Conservation (phyloP, 2,329 filamentous ascomycete species). For the Fusarium aywerte region DNA sequence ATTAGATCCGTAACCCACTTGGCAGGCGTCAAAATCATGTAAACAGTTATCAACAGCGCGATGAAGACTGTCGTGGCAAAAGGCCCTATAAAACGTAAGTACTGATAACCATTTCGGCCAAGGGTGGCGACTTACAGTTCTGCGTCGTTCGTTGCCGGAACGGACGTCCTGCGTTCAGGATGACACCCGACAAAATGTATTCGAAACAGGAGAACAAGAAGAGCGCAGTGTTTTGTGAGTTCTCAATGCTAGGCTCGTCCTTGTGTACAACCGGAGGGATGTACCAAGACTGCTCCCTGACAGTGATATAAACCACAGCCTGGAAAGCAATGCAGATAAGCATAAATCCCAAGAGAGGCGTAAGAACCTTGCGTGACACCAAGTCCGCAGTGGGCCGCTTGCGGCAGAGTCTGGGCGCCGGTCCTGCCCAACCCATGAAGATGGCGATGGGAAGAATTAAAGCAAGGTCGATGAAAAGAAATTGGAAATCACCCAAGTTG, state of each 20-base stretch:
- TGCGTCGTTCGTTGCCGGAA: slow-evolving; percentile 83
- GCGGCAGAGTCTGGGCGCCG: slow-evolving; percentile 77
- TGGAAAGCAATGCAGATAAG: slow-evolving; percentile 82
- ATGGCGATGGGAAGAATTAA: slow-evolving; percentile 96
- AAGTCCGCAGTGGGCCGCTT: slow-evolving; percentile 93
- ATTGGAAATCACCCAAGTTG: slow-evolving; percentile 97
- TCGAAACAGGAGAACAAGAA: slow-evolving; percentile 94
- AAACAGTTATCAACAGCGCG: slow-evolving; percentile 73
- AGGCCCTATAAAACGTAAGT: slow-evolving; percentile 67
- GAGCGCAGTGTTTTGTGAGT: slow-evolving; percentile 91
- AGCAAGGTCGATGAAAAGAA: slow-evolving; percentile 91
- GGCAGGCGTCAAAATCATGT: slow-evolving; percentile 83
- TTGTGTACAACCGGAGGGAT: slow-evolving; percentile 80
- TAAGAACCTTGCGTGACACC: slow-evolving; percentile 91
- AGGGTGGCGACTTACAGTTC: slow-evolving; percentile 70
- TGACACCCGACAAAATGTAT: slow-evolving; percentile 89
- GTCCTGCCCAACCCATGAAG: slow-evolving; percentile 98
- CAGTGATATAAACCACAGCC: slow-evolving; percentile 75
- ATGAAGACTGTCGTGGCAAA: slow-evolving; percentile 82
- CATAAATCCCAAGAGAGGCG: slow-evolving; percentile 90
- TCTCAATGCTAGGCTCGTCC: slow-evolving; percentile 85
- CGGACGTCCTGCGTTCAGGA: slow-evolving; percentile 89
- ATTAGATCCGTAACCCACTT: slow-evolving; percentile 77
- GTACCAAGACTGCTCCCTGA: slow-evolving; percentile 86
- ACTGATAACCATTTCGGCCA: no score